phyloP scores from a whole-genome alignment of 1,284 basidiomycete genomes.

The Fomitopsis palustris region DNA sequence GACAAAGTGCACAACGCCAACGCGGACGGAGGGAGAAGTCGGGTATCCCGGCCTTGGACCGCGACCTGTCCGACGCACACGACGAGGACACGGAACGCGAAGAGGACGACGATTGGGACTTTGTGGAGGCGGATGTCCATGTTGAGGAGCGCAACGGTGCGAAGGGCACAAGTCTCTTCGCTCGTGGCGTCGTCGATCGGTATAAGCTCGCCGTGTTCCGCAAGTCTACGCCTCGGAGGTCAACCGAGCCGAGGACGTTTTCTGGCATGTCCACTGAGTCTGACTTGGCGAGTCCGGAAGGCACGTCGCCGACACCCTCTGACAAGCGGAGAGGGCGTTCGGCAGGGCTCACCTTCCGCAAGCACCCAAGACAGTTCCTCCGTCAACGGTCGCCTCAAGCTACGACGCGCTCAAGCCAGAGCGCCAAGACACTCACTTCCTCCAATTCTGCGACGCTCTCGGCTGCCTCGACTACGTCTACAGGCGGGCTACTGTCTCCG shows the following conservation, averaged over 20 bases:
- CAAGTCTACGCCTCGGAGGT: constrained; percentile 61
- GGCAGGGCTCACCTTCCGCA: constrained; percentile 66
- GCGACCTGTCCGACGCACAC: constrained; percentile 53
- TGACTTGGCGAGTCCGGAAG: constrained; percentile 31
- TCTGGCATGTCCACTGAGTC: constrained; percentile 59
- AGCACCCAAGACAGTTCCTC: constrained; percentile 66
- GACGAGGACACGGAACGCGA: constrained; percentile 63
- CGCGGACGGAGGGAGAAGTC: constrained; percentile 67
- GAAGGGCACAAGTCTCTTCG: constrained; percentile 74
- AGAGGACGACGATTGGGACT: constrained; percentile 83
- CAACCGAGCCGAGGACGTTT: constrained; percentile 36
- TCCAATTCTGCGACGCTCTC: constrained; percentile 45
- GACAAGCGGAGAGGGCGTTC: constrained; percentile 65
- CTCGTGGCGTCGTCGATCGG: constrained; percentile 79
- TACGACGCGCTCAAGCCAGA: constrained; percentile 48
- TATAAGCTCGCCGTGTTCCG: constrained; percentile 81
- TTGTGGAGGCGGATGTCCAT: constrained; percentile 66
- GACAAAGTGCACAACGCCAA: constrained; percentile 23
- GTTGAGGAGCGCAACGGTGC: constrained; percentile 77
- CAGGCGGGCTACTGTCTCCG: constrained; percentile 42
- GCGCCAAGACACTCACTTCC: constrained; percentile 40
- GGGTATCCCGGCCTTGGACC: constrained; percentile 72
- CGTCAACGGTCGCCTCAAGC: constrained; percentile 63
- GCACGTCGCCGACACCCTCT: constrained; percentile 43
- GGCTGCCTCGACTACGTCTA: constrained; percentile 42